phyloP scores from a whole-genome alignment of 495 filamentous ascomycete genomes.

The Ramalina peruviana region DNA sequence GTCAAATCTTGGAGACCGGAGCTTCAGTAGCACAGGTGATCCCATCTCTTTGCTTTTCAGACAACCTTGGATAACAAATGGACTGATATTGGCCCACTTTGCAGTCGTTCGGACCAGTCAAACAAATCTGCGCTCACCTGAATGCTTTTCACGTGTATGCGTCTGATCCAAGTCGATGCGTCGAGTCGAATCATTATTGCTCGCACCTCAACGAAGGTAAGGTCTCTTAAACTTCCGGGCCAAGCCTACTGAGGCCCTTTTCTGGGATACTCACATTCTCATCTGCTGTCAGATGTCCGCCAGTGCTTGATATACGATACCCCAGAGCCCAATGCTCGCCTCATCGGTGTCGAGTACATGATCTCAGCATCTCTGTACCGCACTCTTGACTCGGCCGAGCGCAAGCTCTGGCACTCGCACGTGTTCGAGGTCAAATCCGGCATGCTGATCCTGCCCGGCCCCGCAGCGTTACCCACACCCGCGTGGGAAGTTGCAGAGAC shows the following conservation, averaged over 20 bases:
- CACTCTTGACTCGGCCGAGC: conserved; percentile 49
- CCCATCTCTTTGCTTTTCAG: neutral
- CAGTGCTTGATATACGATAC: conserved; percentile 84
- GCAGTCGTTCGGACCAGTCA: conserved; percentile 56
- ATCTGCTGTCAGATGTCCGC: conserved; percentile 34
- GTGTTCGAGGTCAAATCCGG: conserved; percentile 81
- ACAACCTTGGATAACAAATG: neutral
- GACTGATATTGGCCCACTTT: neutral
- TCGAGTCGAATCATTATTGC: conserved; percentile 83
- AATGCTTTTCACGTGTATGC: conserved; percentile 79
- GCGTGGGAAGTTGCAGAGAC: conserved; percentile 67
- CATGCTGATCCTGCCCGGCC: conserved; percentile 72
- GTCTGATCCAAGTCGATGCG: conserved; percentile 46
- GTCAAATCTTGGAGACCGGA: conserved; percentile 50
- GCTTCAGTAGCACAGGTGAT: conserved; percentile 42
- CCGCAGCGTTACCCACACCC: conserved; percentile 34
- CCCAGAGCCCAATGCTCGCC: conserved; percentile 44
- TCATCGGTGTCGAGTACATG: conserved; percentile 92
- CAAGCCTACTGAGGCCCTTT: too few relatives aligned
- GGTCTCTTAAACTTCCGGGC: neutral
- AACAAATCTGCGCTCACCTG: conserved; percentile 68
- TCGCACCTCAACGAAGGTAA: conserved; percentile 56
- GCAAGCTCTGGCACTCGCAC: conserved; percentile 65
- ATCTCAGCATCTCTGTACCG: conserved; percentile 56
- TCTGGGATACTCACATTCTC: neutral